Percentiles rank a stretch among this genome's conserved stretches.
Evolutionary conservation across 1,139 yeast genomes (phyloP).

Genomic region (Candida buenavistaensis): DNA sequence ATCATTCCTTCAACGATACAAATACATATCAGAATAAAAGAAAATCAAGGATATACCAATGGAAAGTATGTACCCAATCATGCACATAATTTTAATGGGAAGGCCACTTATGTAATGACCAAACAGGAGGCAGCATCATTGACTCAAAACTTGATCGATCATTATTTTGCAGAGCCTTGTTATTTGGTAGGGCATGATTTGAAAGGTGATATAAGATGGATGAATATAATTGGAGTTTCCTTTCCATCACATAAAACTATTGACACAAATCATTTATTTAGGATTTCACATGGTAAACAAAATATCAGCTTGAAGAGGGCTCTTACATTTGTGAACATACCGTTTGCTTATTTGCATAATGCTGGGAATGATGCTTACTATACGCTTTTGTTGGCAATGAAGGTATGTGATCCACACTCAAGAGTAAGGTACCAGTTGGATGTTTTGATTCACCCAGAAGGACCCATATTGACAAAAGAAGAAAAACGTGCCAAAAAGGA

Average conservation of each 20-base stretch:
- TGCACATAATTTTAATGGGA: slow-evolving; percentile 55
- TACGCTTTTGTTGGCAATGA: slow-evolving; percentile 57
- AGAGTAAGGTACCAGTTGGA: slow-evolving; percentile 34
- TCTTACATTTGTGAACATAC: slow-evolving; percentile 50
- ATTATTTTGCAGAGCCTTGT: slow-evolving; percentile 36
- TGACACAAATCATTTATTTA: slow-evolving; percentile 58
- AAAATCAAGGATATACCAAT: slow-evolving; percentile 46
- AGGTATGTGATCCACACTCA: slow-evolving; percentile 59
- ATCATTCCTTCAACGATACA: slow-evolving; percentile 46
- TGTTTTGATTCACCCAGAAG: slow-evolving; percentile 3
- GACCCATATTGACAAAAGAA: slow-evolving; percentile 7
- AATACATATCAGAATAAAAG: slow-evolving; percentile 59
- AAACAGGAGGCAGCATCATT: slow-evolving; percentile 35
- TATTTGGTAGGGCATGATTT: slow-evolving; percentile 80
- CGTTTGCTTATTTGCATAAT: slow-evolving; percentile 67
- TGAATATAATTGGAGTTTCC: slow-evolving; percentile 46
- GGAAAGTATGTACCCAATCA: slow-evolving; percentile 66
- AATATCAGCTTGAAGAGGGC: slow-evolving; percentile 45
- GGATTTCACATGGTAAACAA: slow-evolving; percentile 30
- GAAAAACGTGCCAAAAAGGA: slow-evolving; percentile 10
- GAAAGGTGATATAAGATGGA: slow-evolving; percentile 58
- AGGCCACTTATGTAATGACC: slow-evolving; percentile 48
- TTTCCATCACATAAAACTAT: slow-evolving; percentile 29
- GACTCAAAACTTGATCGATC: slow-evolving; percentile 42
- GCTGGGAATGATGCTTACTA: slow-evolving; percentile 84